Base-by-base conservation (phyloP, 176 grass and related monocot species). In the Pharus latifolius region DNA sequence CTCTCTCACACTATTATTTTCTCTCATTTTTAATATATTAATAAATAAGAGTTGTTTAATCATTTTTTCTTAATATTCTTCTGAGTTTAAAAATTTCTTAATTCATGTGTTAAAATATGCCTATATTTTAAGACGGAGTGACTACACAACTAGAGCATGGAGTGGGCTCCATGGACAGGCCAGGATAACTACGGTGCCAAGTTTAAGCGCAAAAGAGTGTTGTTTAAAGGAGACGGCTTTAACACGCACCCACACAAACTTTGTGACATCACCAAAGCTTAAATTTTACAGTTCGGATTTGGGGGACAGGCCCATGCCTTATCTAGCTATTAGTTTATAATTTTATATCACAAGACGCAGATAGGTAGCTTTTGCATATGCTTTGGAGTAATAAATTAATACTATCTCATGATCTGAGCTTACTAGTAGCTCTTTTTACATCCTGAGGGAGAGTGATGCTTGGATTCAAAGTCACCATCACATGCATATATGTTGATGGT, bases 381-480 rank as follows among this genome's bases (percentile, higher is more conserved):
- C 42, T 44, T 14, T 56, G 40, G 65, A 24, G 40, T 59, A 48
- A 75, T 86, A 86, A 76, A 71, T 49, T 65, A 76, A 71, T 50
- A 71, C 40, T n/a, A n/a, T n/a, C 70, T 56, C 55, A 34, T 28
- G 70, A 43, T 49, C 56, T 7, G 56, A 44, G 49, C 65, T 65
- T 49, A 63, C 15, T 14, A 44, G 47, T 1, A 4, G 33, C 31
- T 4, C 44, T 4, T 15, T 83, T 70, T 49, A 17, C 63, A 76
- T 64, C n/a, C 70, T 50, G 63, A 69, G 31, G 22, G 68, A 66
- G 75, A 23, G 24, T 23, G 76, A 80, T 64, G 83, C 83, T 76
- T 86, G 69, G 77, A 75, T 80, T 64, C 64, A 35, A 86, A 81
- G 78, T 81, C 78, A 59, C 77, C 71, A 66, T 81, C 78, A 81